Evolutionary conservation across 768 basidiomycete species (phyloP).

Genomic region (Favolaschia claudopus): DNA sequence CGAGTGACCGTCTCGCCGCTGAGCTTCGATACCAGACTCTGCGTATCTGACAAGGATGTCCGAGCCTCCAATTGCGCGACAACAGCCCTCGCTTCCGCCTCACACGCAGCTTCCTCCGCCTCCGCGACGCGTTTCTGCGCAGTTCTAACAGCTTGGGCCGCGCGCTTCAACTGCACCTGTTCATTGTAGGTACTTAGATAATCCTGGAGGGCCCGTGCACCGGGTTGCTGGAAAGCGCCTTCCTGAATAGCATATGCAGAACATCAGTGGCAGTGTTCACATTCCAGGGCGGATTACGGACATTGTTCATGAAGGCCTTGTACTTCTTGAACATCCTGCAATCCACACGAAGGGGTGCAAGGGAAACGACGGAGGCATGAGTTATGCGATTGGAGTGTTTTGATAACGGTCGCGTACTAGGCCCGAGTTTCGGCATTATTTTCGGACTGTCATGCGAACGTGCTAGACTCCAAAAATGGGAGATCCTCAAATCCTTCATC

Average conservation of each 20-base stretch:
- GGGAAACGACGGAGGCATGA: background rate
- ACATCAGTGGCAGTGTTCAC: background rate
- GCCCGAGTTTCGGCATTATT: too few relatives aligned
- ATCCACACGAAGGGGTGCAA: too few relatives aligned
- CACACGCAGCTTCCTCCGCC: background rate
- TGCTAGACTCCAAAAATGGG: too few relatives aligned
- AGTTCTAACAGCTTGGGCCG: slow-evolving; percentile 2
- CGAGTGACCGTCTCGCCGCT: slow-evolving; percentile 6
- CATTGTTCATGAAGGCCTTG: slow-evolving; percentile 24
- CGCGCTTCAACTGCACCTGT: slow-evolving; percentile 1
- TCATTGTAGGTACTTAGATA: slow-evolving; percentile 7
- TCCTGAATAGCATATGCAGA: slow-evolving; percentile 5
- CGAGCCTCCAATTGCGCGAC: background rate
- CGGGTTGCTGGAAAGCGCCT: slow-evolving; percentile 21
- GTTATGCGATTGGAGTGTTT: too few relatives aligned
- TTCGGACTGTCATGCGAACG: too few relatives aligned
- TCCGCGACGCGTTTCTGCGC: slow-evolving; percentile 10
- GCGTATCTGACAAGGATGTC: background rate
- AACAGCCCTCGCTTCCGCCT: slow-evolving; percentile 4
- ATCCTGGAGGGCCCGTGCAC: slow-evolving; percentile 20
- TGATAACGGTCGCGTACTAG: too few relatives aligned
- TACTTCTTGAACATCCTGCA: slow-evolving; percentile 25
- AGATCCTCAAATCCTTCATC: too few relatives aligned
- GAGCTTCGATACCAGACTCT: background rate
- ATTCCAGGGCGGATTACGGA: background rate